Evolutionary conservation across 768 basidiomycete genomes (phyloP), one percentile per base, ranked within the genome.

Genomic region (Phylloporus rhodoxanthus): DNA sequence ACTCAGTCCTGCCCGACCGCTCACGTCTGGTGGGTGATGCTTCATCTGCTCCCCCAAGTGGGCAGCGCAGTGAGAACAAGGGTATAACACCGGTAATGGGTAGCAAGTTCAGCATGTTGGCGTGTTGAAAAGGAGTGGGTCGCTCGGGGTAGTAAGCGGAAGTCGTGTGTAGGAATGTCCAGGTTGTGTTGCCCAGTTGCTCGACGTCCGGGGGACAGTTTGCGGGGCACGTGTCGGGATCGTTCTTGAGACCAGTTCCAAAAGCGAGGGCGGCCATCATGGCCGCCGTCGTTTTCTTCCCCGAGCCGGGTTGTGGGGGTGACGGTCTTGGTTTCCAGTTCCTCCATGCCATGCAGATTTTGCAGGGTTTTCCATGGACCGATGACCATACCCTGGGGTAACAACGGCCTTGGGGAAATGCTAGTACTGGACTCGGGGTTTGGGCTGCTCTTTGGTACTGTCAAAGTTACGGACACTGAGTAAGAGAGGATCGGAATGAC

Each of bases 331-430:
- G 79, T 42, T 75, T 77, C 82, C 84, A 89, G 59, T 80, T 70
- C 21, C 84, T 80, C 67, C 88, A 90, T 26, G 86, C 84, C 36
- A 82, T 87, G 60, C 92, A 94, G 25, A 89, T 82, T 71, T 91
- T 95, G 76, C 95, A 97, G 1, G 90, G 91, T 67, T 93, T 96
- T 17, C 95, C 94, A 55, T 97, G 91, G 87, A 1, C 90, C 93
- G 56, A 98, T 70, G 48, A 94, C 79, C 76, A 91, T 84, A 2
- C 91, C 91, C 7, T 89, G 86, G 1, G 88, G 86, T 25, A 86
- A 61, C n/a, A 68, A 9, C 5, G 51, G 33, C 45, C 55, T 68
- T 37, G 53, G 20, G 11, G 61, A 30, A 4, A 42, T 32, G n/a
- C 25, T 38, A 4, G 46, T 37, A 26, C 25, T 51, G 29, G 60